Evolutionary conservation across 352 stramenopile genomes (phyloP), one percentile per base, ranked within the genome.

Genomic region (Phytophthora megakarya): DNA sequence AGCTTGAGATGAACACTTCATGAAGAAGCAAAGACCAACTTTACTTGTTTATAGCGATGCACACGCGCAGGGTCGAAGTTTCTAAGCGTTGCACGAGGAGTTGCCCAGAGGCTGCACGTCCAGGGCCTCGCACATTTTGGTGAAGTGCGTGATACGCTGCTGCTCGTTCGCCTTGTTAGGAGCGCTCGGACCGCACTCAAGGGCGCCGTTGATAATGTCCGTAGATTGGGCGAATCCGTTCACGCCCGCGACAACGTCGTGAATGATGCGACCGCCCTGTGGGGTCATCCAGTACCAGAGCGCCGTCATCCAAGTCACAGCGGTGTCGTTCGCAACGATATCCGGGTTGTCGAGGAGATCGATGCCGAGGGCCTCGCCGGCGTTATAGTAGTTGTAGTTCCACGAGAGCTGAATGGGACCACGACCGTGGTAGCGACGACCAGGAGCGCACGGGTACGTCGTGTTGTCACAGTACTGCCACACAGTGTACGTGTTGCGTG

Each of bases 281-380:
- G 75, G 73, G 1, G 73, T 79, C 63, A 78, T 85, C 73, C 73
- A 82, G 55, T 74, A 85, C 76, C 76, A 85, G 12, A 85, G 69
- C n/a, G 67, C 73, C 1, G 73, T 85, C 62, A 72, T 72, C 76
- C 76, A 85, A 16, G 75, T 69, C 15, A 83, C 59, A 3, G 54
- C 45, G 0, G 50, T 65, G 43, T 79, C 57, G 16, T 53, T 73
- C n/a, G 67, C 76, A 15, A 85, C 74, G 16, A 74, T 65, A 6
- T 78, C 73, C 10, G 76, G 76, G 28, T 75, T 60, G 48, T 61
- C 28, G 1, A 85, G 64, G 0, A 85, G 63, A 18, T 85, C 76
- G 35, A 82, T 55, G 18, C 65, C 67, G 0, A 82, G 58, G 0
- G 57, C 73, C 37, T 74, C 30, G 15, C 76, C 76, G 4, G 70